A percentile compares a stretch with the other conserved stretches of the same genome.
Evolutionary conservation across 768 basidiomycete genomes (phyloP).

Genomic region (Naganishia randhawae): DNA sequence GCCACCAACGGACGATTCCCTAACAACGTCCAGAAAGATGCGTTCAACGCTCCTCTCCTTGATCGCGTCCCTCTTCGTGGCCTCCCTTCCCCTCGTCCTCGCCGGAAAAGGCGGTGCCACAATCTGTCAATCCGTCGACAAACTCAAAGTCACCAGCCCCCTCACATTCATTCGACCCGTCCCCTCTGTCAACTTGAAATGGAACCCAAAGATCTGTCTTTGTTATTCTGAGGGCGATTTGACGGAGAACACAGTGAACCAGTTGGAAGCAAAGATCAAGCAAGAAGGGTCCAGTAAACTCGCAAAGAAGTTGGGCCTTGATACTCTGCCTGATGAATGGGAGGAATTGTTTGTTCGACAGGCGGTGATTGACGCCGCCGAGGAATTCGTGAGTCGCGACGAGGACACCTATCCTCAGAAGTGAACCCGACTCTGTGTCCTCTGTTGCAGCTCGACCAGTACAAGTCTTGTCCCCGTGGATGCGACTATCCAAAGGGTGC

Average conservation of each 20-base stretch:
- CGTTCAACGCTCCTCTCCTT: background rate
- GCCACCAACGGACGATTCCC: background rate
- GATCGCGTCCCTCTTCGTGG: background rate
- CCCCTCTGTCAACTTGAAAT: slow-evolving; percentile 14
- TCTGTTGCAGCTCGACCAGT: slow-evolving; percentile 1
- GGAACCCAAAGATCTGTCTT: slow-evolving; percentile 19
- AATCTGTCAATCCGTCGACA: slow-evolving; percentile 13
- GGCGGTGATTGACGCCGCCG: slow-evolving; percentile 8
- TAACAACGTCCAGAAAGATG: background rate
- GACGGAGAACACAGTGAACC: background rate
- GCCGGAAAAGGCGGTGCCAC: background rate
- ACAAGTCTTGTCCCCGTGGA: slow-evolving; percentile 19
- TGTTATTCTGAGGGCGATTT: slow-evolving; percentile 10
- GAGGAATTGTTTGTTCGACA: slow-evolving; percentile 14
- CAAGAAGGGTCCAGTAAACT: background rate
- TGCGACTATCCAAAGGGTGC: slow-evolving; percentile 7
- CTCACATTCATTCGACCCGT: slow-evolving; percentile 15
- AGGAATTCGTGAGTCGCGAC: slow-evolving; percentile 14
- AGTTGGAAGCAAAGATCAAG: slow-evolving; percentile 9
- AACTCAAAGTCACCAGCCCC: slow-evolving; percentile 17
- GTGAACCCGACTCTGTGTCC: background rate
- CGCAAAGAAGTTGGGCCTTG: slow-evolving; percentile 4
- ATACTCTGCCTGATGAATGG: slow-evolving; percentile 1
- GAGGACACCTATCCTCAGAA: too few relatives aligned
- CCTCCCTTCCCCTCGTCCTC: background rate